Evolutionary conservation across 2,329 filamentous ascomycete species (phyloP), one percentile per base, ranked within the genome.

Genomic region (Falciphora oryzae): DNA sequence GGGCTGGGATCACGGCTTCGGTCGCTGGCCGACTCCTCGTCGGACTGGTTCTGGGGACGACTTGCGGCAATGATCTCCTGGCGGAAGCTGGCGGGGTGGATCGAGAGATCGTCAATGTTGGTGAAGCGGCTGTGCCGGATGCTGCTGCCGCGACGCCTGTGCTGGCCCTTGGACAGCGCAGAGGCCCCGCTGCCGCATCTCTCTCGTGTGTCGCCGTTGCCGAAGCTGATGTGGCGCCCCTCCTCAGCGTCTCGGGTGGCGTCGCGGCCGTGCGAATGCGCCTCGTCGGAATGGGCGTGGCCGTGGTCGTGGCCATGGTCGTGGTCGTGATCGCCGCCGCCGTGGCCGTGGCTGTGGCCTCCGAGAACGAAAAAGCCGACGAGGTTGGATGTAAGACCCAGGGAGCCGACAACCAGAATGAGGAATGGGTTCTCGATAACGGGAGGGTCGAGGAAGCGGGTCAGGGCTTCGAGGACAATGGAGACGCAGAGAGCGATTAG

Each of bases 401-500:
- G 83, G 67, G 85, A 93, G 57, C 95, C 95, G 63, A 99, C 95
- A 68, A 95, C 89, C 66, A 97, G 86, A 69, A 99, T 93, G 53
- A 99, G 83, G 71, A 89, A 85, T 1, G 95, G 93, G 72, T 96
- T 92, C 62, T 82, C 82, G 72, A 99, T 93, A 74, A 91, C 87
- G 71, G 94, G 93, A 10, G 93, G 93, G 72, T 98, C 92, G 73
- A 98, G 84, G 70, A 99, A 90, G 73, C 95, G 90, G 71, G 93
- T 92, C 66, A 97, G 85, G 22, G 95, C 95, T 77, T 99, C 95
- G 71, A 99, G 88, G 73, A 98, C 91, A 76, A 99, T 99, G 62
- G 94, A 96, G 65, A 99, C 83, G 79, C 95, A 99, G 11, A 99
- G 85, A 10, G 95, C 95, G 73, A 99, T 95, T 59, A 99, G 83